Base-by-base conservation (phyloP, 768 basidiomycete genomes). In the Russula earlei region DNA sequence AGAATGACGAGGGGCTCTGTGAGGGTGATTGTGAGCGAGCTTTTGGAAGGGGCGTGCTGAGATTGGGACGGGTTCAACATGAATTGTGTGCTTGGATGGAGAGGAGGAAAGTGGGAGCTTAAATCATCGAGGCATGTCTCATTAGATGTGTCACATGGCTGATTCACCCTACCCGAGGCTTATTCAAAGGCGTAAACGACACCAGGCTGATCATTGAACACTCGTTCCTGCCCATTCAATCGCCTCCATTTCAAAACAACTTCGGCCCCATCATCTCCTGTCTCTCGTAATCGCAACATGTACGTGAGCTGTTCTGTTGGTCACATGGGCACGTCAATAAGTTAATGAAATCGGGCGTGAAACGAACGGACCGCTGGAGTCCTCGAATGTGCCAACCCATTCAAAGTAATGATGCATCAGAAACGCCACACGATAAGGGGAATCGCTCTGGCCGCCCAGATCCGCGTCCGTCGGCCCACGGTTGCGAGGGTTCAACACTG, bases 1-100 rank as follows among this genome's bases (percentile, higher is more conserved):
- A 82, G 74, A 63, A 80, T 78, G 63, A 80, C 76, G 50, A 79
- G 76, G 17, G 79, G 75, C 58, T 82, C 80, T 0, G 80, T 78
- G 43, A 82, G 70, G n/a, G 76, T 70, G 61, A 82, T 75, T 44
- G 64, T 62, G 15, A 73, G 64, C 6, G 68, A 62, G 50, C 67
- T 70, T 62, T 72, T 70, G 37, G 60, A 58, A 11, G 79, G 68
- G 25, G 75, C 71, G 11, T 46, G 56, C 22, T 43, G 56, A n/a
- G 51, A 12, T 2, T 38, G 27, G 31, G 40, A n/a, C 20, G 20
- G 33, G 29, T 31, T 31, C 54, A 55, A 49, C 40, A 17, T 14
- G 4, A 22, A 11, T 37, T 37, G 48, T 33, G 6, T 11, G 31
- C 31, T 7, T 6, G 31, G 31, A 33, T 31, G 29, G 29, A 10